Evolutionary conservation across 805 yeast genomes (phyloP).

Genomic region (Wickerhamiella domercqiae): DNA sequence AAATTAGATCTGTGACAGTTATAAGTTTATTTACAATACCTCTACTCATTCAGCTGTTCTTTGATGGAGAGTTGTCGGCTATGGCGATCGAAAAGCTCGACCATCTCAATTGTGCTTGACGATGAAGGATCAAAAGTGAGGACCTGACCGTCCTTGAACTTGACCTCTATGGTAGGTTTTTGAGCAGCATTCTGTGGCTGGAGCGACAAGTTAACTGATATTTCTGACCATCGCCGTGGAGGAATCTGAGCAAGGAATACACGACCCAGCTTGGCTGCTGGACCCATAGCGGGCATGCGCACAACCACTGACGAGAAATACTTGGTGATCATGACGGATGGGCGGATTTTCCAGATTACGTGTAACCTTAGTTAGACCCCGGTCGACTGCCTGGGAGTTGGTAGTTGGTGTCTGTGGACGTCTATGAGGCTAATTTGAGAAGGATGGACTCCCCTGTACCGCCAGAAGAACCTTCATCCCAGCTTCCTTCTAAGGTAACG

Average conservation of each 20-base stretch:
- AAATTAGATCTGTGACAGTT: too few relatives aligned
- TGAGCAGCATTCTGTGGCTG: constrained; percentile 30
- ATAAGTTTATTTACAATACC: too few relatives aligned
- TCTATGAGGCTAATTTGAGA: too few relatives aligned
- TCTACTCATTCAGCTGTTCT: constrained; percentile 28
- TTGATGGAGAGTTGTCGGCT: constrained; percentile 63
- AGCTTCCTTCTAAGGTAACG: too few relatives aligned
- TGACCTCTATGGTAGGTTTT: constrained; percentile 56
- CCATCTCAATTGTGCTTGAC: constrained; percentile 43
- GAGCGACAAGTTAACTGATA: constrained; percentile 51
- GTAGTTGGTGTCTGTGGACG: too few relatives aligned
- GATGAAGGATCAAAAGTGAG: constrained; percentile 51
- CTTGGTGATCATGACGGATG: constrained; percentile 61
- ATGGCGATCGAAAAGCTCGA: constrained; percentile 58
- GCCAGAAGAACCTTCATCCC: too few relatives aligned
- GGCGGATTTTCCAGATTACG: neutral
- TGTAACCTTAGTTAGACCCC: too few relatives aligned
- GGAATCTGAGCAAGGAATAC: constrained; percentile 69
- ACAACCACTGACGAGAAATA: constrained; percentile 67
- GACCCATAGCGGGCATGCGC: constrained; percentile 30
- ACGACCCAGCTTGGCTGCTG: constrained; percentile 58
- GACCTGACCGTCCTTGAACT: constrained; percentile 64
- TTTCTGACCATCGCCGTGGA: constrained; percentile 45
- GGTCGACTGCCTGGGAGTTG: too few relatives aligned
- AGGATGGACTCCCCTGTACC: neutral